Percentiles rank a stretch among this genome's conserved stretches.
Evolutionary conservation across 83 land plant genomes (phyloP).

Genomic region (Larix sibirica): DNA sequence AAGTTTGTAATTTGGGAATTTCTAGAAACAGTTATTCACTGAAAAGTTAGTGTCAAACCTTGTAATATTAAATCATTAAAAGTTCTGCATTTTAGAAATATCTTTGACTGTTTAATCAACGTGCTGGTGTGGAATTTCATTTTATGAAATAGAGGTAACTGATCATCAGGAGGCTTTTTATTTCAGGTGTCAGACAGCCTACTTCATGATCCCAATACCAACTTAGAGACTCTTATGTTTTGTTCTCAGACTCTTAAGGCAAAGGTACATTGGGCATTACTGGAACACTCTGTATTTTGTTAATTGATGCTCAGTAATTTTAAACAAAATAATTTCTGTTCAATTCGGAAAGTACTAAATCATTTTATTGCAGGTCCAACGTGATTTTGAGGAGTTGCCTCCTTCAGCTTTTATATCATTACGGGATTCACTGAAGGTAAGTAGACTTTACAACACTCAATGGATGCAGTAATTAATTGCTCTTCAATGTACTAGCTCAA

Average conservation of each 20-base stretch:
- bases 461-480: background rate
- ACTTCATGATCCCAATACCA: conserved; percentile 88
- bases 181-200: conserved; percentile 87
- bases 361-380: conserved; percentile 12
- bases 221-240: conserved; percentile 76
- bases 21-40: too few species aligned
- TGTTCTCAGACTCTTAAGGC: conserved; percentile 93
- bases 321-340: background rate
- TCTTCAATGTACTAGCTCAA: background rate
- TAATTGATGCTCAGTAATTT: background rate
- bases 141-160: background rate
- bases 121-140: background rate
- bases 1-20: too few species aligned
- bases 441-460: conserved; percentile 10
- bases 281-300: background rate
- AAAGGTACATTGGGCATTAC: conserved; percentile 52
- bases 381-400: conserved; percentile 92
- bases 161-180: background rate
- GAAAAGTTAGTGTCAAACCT: too few species aligned
- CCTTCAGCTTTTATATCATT: conserved; percentile 74
- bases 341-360: background rate
- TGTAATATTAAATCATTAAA: too few species aligned
- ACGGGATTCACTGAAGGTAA: conserved; percentile 82
- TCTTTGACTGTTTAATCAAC: background rate
- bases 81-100: background rate